A percentile compares a stretch with the other conserved stretches of the same genome.
Conservation (phyloP, 2,329 filamentous ascomycete species). For the Tolypocladium cylindrosporum region DNA sequence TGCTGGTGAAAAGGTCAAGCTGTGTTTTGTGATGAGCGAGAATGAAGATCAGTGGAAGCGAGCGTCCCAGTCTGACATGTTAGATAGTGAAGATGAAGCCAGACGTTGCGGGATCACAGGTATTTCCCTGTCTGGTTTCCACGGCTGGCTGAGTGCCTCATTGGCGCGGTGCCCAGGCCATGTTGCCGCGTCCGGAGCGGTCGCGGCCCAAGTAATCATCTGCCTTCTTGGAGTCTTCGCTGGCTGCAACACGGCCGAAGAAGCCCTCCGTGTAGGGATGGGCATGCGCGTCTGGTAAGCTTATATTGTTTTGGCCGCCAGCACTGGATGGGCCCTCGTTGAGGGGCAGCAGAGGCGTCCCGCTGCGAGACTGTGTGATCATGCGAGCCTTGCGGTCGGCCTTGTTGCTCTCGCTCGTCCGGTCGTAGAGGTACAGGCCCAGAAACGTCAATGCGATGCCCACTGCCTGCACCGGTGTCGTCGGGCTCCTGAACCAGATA, state of each 20-base stretch:
- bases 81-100: not conserved
- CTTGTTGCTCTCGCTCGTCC: slow-evolving; percentile 79
- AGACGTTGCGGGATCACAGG: not conserved
- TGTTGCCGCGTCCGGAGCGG: slow-evolving; percentile 33
- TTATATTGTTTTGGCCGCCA: not conserved
- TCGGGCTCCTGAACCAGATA: slow-evolving; percentile 89
- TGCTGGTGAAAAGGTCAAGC: not conserved
- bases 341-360: slow-evolving; percentile 55
- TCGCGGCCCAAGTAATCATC: slow-evolving; percentile 35
- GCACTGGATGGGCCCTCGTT: slow-evolving; percentile 26
- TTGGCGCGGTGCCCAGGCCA: slow-evolving; percentile 11
- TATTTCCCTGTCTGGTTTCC: not conserved
- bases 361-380: slow-evolving; percentile 32
- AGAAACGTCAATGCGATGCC: slow-evolving; percentile 86
- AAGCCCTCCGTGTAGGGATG: slow-evolving; percentile 38
- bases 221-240: slow-evolving; percentile 44
- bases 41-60: not conserved
- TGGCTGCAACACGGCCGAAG: slow-evolving; percentile 21
- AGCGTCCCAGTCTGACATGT: not conserved
- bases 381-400: slow-evolving; percentile 73
- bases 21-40: not conserved
- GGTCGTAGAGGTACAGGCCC: slow-evolving; percentile 90
- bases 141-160: not conserved
- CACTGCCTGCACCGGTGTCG: slow-evolving; percentile 69
- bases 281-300: slow-evolving; percentile 10